Conservation (phyloP, 352 stramenopile species). For the Nothophytophthora sp. region DNA sequence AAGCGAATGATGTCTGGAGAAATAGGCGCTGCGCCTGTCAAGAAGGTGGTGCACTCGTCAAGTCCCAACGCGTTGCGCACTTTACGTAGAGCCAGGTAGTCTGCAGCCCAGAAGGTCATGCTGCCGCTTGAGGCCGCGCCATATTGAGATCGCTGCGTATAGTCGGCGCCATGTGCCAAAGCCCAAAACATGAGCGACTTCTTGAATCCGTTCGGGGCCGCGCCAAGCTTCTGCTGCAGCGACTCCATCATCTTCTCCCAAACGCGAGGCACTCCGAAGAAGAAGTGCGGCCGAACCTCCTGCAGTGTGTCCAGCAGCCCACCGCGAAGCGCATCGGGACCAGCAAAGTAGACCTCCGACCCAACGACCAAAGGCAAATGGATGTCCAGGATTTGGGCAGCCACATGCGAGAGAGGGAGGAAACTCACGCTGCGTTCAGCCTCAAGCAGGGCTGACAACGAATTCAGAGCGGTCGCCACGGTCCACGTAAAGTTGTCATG, state of each 20-base stretch:
- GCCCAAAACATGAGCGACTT: slow-evolving; percentile 86
- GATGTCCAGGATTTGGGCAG: slow-evolving; percentile 81
- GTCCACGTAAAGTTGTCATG: slow-evolving; percentile 82
- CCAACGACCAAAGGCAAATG: slow-evolving; percentile 64
- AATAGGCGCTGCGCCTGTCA: slow-evolving; percentile 82
- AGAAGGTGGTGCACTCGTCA: slow-evolving; percentile 80
- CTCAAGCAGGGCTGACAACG: slow-evolving; percentile 46
- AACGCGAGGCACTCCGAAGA: slow-evolving; percentile 86
- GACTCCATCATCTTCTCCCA: slow-evolving; percentile 90
- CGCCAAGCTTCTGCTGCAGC: slow-evolving; percentile 49
- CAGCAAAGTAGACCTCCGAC: slow-evolving; percentile 74
- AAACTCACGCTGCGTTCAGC: slow-evolving; percentile 75
- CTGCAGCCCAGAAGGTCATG: slow-evolving; percentile 79
- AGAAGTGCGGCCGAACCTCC: slow-evolving; percentile 67
- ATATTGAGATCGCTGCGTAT: slow-evolving; percentile 69
- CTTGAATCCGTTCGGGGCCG: slow-evolving; percentile 54
- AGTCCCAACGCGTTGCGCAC: slow-evolving; percentile 78
- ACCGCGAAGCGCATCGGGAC: slow-evolving; percentile 71
- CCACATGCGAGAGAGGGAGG: slow-evolving; percentile 83
- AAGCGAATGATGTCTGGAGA: slow-evolving; percentile 70
- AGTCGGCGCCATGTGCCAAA: slow-evolving; percentile 65
- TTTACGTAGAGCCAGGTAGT: slow-evolving; percentile 83
- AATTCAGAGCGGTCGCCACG: slow-evolving; percentile 51
- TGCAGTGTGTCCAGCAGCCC: slow-evolving; percentile 62
- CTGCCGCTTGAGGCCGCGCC: slow-evolving; percentile 47